phyloP scores from a whole-genome alignment of 768 basidiomycete species.

The Tricholoma furcatifolium region DNA sequence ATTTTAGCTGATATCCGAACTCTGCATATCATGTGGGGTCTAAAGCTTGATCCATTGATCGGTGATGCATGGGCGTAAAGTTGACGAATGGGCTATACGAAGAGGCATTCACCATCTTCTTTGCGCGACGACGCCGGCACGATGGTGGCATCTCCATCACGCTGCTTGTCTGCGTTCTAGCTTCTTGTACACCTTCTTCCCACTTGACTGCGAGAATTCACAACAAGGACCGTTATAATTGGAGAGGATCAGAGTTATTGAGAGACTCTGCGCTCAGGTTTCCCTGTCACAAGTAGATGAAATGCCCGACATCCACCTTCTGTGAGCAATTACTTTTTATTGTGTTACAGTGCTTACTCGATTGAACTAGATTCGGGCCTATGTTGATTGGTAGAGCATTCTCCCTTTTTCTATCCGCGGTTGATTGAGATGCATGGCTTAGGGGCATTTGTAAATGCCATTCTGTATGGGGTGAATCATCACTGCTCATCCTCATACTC shows the following conservation, averaged over 20 bases:
- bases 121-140: not conserved
- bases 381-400: conserved; percentile 40
- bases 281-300: not conserved
- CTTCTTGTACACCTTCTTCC: conserved; percentile 1
- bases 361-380: conserved; percentile 36
- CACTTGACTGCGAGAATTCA: not conserved
- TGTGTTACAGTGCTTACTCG: not conserved
- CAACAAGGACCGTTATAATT: not conserved
- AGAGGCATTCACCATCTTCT: not conserved
- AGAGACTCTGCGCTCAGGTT: not conserved
- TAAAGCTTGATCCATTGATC: not conserved
- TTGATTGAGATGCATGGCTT: not conserved
- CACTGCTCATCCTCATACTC: not conserved
- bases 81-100: not conserved
- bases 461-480: conserved; percentile 46
- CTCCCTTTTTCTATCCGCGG: conserved; percentile 13
- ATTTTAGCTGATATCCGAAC: too few species aligned
- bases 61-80: not conserved
- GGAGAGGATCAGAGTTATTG: not conserved
- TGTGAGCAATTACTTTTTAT: conserved; percentile 6
- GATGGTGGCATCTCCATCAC: conserved; percentile 7
- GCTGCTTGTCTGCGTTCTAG: not conserved
- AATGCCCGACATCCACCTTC: conserved; percentile 14
- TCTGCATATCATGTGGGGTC: not conserved
- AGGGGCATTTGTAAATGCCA: conserved; percentile 32